phyloP scores from a whole-genome alignment of 768 basidiomycete species.

The Dacryopinax primogenitus region DNA sequence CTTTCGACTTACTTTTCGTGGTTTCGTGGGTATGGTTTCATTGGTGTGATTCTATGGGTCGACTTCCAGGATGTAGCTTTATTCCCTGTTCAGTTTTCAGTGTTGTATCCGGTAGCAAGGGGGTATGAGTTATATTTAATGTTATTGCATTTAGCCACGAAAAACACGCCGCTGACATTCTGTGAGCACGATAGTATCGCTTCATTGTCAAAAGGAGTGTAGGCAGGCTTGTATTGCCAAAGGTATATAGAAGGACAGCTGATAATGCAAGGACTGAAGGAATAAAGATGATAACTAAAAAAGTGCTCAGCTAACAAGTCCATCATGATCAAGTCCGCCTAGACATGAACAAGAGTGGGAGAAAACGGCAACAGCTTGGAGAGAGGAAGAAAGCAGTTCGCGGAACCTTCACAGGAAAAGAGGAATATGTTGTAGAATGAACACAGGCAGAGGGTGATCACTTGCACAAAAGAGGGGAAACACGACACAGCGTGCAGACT shows the following conservation, averaged over 20 bases:
- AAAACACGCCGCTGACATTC: not conserved
- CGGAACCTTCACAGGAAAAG: not conserved
- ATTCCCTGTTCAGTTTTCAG: not conserved
- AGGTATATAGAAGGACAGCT: conserved; percentile 4
- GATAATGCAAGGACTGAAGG: conserved; percentile 3
- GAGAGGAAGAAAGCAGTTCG: conserved; percentile 2
- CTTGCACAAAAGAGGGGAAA: conserved; percentile 1
- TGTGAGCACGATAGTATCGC: not conserved
- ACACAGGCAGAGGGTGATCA: not conserved
- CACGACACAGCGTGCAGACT: conserved; percentile 1
- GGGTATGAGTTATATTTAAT: not conserved
- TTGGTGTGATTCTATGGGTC: not conserved
- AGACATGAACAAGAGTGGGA: conserved; percentile 7
- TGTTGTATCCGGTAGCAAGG: not conserved
- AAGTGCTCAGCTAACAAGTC: conserved; percentile 7
- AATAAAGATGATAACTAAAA: not conserved
- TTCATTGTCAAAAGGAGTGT: conserved; percentile 6
- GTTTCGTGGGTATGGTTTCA: not conserved
- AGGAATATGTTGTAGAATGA: not conserved
- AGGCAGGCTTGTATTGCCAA: conserved; percentile 9
- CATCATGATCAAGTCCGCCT: conserved; percentile 9
- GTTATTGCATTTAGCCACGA: not conserved
- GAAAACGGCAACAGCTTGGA: not conserved
- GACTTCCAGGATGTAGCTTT: not conserved
- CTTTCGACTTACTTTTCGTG: not conserved